Evolutionary conservation across 352 stramenopile genomes (phyloP), one percentile per base, ranked within the genome.

Genomic region (Phytophthora ramorum): DNA sequence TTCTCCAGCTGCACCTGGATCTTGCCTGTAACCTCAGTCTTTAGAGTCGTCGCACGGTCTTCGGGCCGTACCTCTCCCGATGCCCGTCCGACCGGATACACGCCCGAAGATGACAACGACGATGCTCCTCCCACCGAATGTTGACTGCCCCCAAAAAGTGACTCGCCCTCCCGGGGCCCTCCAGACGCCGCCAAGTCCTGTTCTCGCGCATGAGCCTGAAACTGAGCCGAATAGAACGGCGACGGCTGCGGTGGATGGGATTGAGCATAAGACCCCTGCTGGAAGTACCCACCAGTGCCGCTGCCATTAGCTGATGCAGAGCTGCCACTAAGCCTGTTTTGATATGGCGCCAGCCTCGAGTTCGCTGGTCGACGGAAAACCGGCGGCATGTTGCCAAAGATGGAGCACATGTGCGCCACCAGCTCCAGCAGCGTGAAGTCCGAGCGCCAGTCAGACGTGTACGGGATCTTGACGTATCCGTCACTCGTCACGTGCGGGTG

Each of bases 361-460:
- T 86, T 76, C 2, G 78, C 71, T 8, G 87, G 87, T 16, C 89
- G 83, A 40, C 85, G 82, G 51, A 94, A 96, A 2, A 96, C 89
- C 8, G 87, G 89, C 9, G 89, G 89, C 62, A 93, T 93, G 54
- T 89, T 93, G 37, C 89, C 87, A 55, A 96, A 96, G 41, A 96
- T 93, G n/a, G 86, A 95, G 75, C 89, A 95, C 76, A 95, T 91
- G 62, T 94, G 88, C 7, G 87, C 89, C 3, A 96, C 83, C 14
- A 96, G 75, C 56, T 96, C 89, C 13, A 93, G 81, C 50, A 96
- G 58, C 22, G 85, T 96, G 63, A 87, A 92, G 37, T 96, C 87
- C 78, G 90, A 73, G 46, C 81, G 69, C 89, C 89, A 96, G 63
- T 96, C 79, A 1, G 79, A 73, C 12, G 79, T 93, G 73, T 96